phyloP scores from a whole-genome alignment of 805 yeast species.

The Lachancea sp. region DNA sequence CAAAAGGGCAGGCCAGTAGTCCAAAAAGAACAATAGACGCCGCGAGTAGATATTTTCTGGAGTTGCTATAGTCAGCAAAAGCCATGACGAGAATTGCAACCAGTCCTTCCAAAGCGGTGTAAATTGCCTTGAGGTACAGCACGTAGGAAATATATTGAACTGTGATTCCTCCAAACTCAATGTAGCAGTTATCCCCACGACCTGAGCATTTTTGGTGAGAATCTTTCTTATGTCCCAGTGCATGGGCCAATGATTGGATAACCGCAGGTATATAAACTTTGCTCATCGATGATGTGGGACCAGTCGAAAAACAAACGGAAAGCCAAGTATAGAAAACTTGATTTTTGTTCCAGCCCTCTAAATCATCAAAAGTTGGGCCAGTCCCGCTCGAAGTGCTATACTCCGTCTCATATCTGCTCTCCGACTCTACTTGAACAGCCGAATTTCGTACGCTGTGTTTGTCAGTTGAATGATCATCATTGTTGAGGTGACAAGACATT shows the following conservation, averaged over 20 bases:
- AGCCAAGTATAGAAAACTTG: constrained; percentile 33
- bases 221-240: constrained; percentile 27
- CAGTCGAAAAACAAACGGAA: constrained; percentile 36
- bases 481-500: background rate
- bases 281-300: constrained; percentile 39
- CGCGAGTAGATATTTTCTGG: constrained; percentile 33
- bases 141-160: constrained; percentile 36
- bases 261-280: constrained; percentile 38
- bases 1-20: constrained; percentile 34
- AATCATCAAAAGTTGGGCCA: background rate
- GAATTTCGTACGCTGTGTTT: background rate
- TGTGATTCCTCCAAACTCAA: constrained; percentile 31
- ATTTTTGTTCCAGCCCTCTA: constrained; percentile 17
- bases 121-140: constrained; percentile 34
- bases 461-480: background rate
- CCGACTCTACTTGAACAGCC: background rate
- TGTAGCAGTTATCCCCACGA: constrained; percentile 36
- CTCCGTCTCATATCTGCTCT: background rate
- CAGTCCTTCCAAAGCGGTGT: constrained; percentile 36
- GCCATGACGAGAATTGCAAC: constrained; percentile 35
- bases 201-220: constrained; percentile 24
- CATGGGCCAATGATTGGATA: constrained; percentile 34
- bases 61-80: constrained; percentile 37
- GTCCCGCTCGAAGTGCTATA: background rate
- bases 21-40: constrained; percentile 33